phyloP scores from a whole-genome alignment of 352 stramenopile species.

The Saprolegnia diclina region DNA sequence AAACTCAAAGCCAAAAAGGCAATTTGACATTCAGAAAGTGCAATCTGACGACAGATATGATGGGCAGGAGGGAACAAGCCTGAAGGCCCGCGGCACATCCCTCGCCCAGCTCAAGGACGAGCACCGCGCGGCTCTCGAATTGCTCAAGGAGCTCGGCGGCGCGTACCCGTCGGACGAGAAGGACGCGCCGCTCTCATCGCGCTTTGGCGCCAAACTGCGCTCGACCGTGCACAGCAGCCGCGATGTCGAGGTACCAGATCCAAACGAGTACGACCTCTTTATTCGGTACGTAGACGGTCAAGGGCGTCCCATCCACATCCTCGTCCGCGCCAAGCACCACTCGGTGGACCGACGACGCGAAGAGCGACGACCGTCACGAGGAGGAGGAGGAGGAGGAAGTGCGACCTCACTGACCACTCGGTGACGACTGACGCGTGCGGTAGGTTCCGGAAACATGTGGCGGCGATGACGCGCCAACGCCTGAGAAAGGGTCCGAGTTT shows the following conservation, averaged over 20 bases:
- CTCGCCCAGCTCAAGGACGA: conserved; percentile 70
- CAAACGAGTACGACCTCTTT: too few relatives aligned
- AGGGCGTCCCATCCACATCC: conserved; percentile 13
- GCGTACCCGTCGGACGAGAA: conserved; percentile 35
- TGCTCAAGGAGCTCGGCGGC: conserved; percentile 67
- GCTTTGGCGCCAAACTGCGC: conserved; percentile 13
- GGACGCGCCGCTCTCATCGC: conserved; percentile 9
- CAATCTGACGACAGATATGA: background rate
- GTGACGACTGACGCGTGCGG: conserved; percentile 9
- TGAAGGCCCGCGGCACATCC: conserved; percentile 37
- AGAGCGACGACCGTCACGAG: background rate
- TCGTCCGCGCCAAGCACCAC: background rate
- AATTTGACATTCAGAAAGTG: background rate
- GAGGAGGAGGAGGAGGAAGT: conserved; percentile 20
- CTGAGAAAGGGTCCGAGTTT: conserved; percentile 28
- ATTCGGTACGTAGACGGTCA: background rate
- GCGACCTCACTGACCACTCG: conserved; percentile 22
- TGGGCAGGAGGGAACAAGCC: conserved; percentile 8
- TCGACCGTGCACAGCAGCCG: conserved; percentile 6
- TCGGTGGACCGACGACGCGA: too few relatives aligned
- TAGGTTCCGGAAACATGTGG: background rate
- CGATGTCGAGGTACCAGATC: background rate
- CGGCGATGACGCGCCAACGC: conserved; percentile 30
- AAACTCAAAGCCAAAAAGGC: conserved; percentile 18
- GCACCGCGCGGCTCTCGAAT: conserved; percentile 58